Conservation (phyloP, 208 protist species). For the Vickermania ingenoplastis region DNA sequence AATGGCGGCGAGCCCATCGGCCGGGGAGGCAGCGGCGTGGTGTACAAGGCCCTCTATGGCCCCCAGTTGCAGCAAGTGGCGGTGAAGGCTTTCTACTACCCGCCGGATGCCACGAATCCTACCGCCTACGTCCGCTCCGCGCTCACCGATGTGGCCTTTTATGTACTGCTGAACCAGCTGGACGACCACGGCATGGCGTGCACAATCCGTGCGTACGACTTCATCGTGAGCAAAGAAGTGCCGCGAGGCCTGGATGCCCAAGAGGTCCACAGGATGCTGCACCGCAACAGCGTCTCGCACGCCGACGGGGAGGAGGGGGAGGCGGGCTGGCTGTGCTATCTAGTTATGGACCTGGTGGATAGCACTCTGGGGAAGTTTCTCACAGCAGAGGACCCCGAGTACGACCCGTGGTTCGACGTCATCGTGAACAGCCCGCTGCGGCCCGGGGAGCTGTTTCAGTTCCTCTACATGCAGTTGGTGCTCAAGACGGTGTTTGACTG, state of each 20-base stretch:
- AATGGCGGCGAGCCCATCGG: constrained; percentile 36
- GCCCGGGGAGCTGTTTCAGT: constrained; percentile 73
- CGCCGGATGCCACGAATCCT: constrained; percentile 39
- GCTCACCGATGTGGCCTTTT: constrained; percentile 75
- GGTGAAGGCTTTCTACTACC: constrained; percentile 75
- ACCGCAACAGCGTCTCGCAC: constrained; percentile 11
- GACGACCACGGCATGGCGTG: constrained; percentile 44
- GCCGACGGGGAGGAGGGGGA: constrained; percentile 10
- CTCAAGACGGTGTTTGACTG: constrained; percentile 66
- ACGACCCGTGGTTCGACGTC: constrained; percentile 74
- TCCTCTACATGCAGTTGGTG: constrained; percentile 69
- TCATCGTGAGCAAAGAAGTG: constrained; percentile 46
- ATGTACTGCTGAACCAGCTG: constrained; percentile 70
- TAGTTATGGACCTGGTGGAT: constrained; percentile 78
- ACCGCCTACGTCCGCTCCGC: constrained; percentile 68
- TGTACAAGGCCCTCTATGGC: constrained; percentile 60
- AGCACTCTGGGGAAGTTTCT: constrained; percentile 78
- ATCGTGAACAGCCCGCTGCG: constrained; percentile 61
- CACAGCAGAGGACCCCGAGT: constrained; percentile 57
- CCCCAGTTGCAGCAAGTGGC: constrained; percentile 36
- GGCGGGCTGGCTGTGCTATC: constrained; percentile 59
- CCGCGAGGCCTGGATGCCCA: constrained; percentile 41
- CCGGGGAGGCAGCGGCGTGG: constrained; percentile 63
- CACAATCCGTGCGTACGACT: constrained; percentile 54
- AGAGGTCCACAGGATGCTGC: constrained; percentile 14